Conservation (phyloP, 192 early-diverging fungal genomes). For the Entomortierella beljakovae region DNA sequence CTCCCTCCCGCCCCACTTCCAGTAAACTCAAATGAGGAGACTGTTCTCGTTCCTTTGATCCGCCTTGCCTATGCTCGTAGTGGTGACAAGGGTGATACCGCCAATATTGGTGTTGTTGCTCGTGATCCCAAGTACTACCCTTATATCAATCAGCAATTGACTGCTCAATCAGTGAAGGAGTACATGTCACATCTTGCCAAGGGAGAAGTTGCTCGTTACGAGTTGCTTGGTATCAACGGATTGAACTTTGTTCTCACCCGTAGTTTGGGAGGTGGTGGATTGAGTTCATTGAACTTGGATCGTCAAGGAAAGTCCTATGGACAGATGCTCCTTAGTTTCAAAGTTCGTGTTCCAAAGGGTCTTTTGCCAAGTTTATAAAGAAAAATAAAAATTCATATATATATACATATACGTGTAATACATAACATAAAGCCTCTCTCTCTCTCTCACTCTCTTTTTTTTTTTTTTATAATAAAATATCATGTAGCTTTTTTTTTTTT, state of each 20-base stretch:
- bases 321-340: conserved; percentile 67
- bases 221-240: conserved; percentile 64
- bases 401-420: too few relatives aligned
- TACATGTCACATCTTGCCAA: conserved; percentile 71
- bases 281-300: conserved; percentile 70
- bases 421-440: neutral
- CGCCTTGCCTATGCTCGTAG: conserved; percentile 69
- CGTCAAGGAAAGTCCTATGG: conserved; percentile 77
- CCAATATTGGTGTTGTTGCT: conserved; percentile 71
- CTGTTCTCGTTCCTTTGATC: conserved; percentile 63
- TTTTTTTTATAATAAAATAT: too few relatives aligned
- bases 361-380: conserved; percentile 50
- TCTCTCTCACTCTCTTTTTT: too few relatives aligned
- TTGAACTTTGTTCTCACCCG: conserved; percentile 76
- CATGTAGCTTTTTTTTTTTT: too few relatives aligned
- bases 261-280: conserved; percentile 70
- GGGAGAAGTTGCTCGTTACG: conserved; percentile 70
- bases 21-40: conserved; percentile 22
- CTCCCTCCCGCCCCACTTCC: conserved; percentile 25
- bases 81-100: conserved; percentile 75
- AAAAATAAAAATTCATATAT: too few relatives aligned
- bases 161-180: conserved; percentile 59
- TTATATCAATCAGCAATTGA: conserved; percentile 65
- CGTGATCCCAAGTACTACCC: conserved; percentile 67
- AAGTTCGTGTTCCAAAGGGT: conserved; percentile 63